These are phyloP conservation scores for Aspergillus clavatus DNA, from an alignment of 2,329 filamentous ascomycete species.

Conservation along the genomic window DNA sequence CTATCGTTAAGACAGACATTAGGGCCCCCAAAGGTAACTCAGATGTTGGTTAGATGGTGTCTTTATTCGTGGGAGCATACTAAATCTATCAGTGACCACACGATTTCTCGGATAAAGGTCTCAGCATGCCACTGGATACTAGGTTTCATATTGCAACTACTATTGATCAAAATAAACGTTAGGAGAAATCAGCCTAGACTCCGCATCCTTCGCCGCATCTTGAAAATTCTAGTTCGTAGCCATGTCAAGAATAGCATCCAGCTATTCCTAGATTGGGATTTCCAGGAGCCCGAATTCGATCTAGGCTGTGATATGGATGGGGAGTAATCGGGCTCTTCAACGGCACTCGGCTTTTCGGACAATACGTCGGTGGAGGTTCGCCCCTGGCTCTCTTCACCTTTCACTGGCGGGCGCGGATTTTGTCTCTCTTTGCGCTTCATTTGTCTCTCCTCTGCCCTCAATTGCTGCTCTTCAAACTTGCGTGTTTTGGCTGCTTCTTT, in stretches of 20 bases:
- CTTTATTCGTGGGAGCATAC: no score
- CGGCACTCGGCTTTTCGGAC: constrained; percentile 18
- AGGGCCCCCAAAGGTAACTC: no score
- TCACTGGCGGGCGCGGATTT: constrained; percentile 22
- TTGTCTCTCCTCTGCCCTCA: constrained; percentile 44
- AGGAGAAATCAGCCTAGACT: constrained; percentile 18
- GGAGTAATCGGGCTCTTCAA: constrained; percentile 1
- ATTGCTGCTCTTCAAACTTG: constrained; percentile 50
- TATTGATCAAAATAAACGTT: background rate
- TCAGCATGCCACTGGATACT: no score
- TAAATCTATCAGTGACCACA: no score
- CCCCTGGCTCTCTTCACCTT: constrained; percentile 9
- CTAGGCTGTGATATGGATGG: constrained; percentile 5
- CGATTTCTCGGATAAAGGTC: no score
- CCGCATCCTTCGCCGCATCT: constrained; percentile 40
- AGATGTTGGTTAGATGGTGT: no score
- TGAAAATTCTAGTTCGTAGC: constrained; percentile 52
- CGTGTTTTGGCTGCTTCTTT: constrained; percentile 55
- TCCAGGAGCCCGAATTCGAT: constrained; percentile 23
- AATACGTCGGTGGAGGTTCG: constrained; percentile 13
- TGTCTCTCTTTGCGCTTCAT: constrained; percentile 41
- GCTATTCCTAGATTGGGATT: constrained; percentile 32
- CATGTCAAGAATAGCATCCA: constrained; percentile 56
- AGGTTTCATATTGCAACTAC: background rate
- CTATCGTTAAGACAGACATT: no score